Conservation (phyloP, 176 grass and related monocot species). For the Musa beccarii region DNA sequence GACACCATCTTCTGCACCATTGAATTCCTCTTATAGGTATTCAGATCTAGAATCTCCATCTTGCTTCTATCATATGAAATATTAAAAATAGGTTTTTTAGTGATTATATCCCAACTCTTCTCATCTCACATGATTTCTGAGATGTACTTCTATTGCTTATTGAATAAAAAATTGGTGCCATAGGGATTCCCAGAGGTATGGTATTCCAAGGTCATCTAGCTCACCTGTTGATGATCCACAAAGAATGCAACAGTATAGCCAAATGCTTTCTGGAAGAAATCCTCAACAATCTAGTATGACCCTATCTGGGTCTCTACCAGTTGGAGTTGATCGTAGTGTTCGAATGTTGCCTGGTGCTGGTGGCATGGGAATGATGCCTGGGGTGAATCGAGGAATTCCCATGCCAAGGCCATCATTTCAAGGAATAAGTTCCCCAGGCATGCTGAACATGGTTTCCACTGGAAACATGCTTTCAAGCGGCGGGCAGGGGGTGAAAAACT, state of each 20-base stretch:
- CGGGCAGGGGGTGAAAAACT: slow-evolving; percentile 61
- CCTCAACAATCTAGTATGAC: slow-evolving; percentile 60
- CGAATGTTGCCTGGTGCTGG: slow-evolving; percentile 49
- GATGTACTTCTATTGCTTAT: slow-evolving; percentile 1
- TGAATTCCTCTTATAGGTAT: slow-evolving; percentile 66
- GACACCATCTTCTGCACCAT: slow-evolving; percentile 42
- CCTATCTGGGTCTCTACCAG: slow-evolving; percentile 46
- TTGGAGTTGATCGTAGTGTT: slow-evolving; percentile 59
- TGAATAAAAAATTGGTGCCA: slow-evolving; percentile 18
- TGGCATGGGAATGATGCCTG: slow-evolving; percentile 66
- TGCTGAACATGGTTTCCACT: slow-evolving; percentile 63
- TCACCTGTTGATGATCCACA: slow-evolving; percentile 55
- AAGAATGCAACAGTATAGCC: slow-evolving; percentile 63
- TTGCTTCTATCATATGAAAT: slow-evolving; percentile 5
- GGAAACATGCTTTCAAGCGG: slow-evolving; percentile 64
- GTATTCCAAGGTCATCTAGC: slow-evolving; percentile 45
- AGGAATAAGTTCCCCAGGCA: slow-evolving; percentile 47
- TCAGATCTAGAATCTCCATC: slow-evolving; percentile 10
- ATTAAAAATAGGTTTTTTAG: background rate
- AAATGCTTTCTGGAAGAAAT: slow-evolving; percentile 67
- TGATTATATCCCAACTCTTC: background rate
- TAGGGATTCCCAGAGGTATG: slow-evolving; percentile 64
- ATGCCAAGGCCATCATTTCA: slow-evolving; percentile 52
- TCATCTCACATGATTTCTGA: background rate
- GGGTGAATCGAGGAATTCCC: slow-evolving; percentile 45